Conservation (phyloP, 2,329 filamentous ascomycete species). For the Dothistroma septosporum region DNA sequence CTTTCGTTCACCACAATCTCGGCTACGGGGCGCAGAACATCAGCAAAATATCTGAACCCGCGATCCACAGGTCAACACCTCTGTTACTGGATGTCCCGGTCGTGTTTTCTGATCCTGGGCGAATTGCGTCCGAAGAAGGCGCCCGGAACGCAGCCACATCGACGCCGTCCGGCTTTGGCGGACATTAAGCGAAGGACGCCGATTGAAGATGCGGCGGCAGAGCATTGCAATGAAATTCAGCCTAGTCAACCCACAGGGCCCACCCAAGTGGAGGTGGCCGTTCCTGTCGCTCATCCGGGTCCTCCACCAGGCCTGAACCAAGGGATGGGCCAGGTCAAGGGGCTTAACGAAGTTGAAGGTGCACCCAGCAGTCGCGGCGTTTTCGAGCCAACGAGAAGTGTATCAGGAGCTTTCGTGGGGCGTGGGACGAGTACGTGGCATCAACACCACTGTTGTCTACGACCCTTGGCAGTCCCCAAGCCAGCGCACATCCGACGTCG, state of each 20-base stretch:
- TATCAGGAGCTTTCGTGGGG: background rate
- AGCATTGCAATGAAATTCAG: too few relatives aligned
- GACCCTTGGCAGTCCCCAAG: background rate
- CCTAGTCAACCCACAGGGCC: too few relatives aligned
- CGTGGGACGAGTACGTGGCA: background rate
- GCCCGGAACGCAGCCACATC: background rate
- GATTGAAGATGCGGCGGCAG: background rate
- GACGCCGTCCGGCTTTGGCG: background rate
- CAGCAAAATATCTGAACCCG: background rate
- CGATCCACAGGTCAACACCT: background rate
- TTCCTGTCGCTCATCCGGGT: too few relatives aligned
- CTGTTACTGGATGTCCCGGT: background rate
- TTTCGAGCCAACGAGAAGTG: background rate
- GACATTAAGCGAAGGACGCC: background rate
- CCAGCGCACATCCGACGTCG: background rate
- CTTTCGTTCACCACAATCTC: background rate
- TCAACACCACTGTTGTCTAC: background rate
- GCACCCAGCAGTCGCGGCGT: background rate
- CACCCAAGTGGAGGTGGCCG: too few relatives aligned
- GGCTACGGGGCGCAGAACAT: background rate
- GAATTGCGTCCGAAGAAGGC: background rate
- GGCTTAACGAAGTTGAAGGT: background rate
- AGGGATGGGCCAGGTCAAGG: background rate
- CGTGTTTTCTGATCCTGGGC: background rate
- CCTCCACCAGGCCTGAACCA: background rate